These are phyloP conservation scores for Chrysoporthe cubensis DNA, from an alignment of 2,329 filamentous ascomycete species.

Conservation along the genomic window DNA sequence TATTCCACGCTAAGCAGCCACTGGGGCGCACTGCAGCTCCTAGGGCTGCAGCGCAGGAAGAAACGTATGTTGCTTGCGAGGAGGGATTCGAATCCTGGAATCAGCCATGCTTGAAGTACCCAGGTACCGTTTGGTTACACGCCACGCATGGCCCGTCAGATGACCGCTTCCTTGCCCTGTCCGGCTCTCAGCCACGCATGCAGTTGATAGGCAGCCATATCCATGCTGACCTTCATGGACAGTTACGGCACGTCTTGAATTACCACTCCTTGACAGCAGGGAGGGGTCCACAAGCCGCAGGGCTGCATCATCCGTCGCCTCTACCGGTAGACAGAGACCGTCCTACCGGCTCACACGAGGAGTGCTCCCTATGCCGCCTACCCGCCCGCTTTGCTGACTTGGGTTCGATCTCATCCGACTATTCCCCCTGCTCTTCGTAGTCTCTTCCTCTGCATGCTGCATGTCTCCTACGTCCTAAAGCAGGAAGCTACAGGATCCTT, in stretches of 20 bases:
- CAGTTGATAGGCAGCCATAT: not conserved
- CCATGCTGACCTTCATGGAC: constrained; percentile 3
- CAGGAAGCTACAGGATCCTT: constrained; percentile 14
- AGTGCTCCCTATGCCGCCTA: constrained; percentile 9
- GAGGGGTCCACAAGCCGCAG: constrained; percentile 3
- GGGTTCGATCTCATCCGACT: not conserved
- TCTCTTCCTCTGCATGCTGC: not conserved
- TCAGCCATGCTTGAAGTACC: constrained; percentile 11
- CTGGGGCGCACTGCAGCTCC: constrained; percentile 15
- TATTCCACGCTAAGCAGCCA: constrained; percentile 16
- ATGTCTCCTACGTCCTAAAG: not conserved
- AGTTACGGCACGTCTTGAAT: not conserved
- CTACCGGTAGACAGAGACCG: not conserved
- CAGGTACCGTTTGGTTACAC: not conserved
- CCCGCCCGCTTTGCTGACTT: not conserved
- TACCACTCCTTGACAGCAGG: not conserved
- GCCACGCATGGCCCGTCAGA: not conserved
- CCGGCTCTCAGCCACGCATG: not conserved
- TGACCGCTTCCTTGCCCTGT: not conserved
- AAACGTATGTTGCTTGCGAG: not conserved
- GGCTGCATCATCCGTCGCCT: constrained; percentile 10
- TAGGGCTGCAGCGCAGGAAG: constrained; percentile 11
- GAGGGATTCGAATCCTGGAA: constrained; percentile 18
- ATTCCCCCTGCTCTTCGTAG: not conserved
- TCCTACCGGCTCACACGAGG: constrained; percentile 3